Percentiles rank a stretch among this genome's conserved stretches.
Conservation (phyloP, 78 protist genomes). For the Chrysochromulina parva region DNA sequence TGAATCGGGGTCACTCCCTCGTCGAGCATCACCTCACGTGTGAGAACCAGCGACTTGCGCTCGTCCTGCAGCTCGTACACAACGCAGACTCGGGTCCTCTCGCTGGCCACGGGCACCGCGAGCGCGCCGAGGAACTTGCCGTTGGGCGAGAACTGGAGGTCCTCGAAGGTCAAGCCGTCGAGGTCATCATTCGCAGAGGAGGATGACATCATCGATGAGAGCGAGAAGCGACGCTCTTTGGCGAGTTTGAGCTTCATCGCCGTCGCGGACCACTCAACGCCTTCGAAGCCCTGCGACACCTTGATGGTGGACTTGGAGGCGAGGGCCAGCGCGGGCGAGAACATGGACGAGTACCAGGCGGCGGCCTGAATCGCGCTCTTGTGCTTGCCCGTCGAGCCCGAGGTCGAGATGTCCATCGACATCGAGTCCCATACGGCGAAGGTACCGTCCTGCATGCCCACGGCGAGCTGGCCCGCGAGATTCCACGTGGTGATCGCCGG, state of each 20-base stretch:
- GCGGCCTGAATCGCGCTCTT: neutral
- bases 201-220: neutral
- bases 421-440: neutral
- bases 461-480: neutral
- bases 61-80: neutral
- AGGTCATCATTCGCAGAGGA: neutral
- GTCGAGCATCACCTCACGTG: neutral
- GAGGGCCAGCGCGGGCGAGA: slow-evolving; percentile 1
- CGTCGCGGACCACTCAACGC: neutral
- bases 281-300: neutral
- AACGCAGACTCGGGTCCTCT: neutral
- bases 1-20: neutral
- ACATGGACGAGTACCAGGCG: neutral
- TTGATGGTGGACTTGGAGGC: neutral
- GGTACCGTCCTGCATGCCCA: neutral
- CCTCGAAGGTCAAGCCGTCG: neutral
- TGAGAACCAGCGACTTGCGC: neutral
- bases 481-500: neutral
- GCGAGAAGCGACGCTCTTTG: neutral
- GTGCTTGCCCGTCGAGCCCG: neutral
- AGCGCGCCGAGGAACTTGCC: neutral
- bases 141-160: neutral
- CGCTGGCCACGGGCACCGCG: neutral
- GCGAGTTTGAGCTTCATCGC: neutral
- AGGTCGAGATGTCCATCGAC: neutral